These are phyloP conservation scores for Pleurotus djamor DNA, from an alignment of 768 basidiomycete species.

Conservation along the genomic window DNA sequence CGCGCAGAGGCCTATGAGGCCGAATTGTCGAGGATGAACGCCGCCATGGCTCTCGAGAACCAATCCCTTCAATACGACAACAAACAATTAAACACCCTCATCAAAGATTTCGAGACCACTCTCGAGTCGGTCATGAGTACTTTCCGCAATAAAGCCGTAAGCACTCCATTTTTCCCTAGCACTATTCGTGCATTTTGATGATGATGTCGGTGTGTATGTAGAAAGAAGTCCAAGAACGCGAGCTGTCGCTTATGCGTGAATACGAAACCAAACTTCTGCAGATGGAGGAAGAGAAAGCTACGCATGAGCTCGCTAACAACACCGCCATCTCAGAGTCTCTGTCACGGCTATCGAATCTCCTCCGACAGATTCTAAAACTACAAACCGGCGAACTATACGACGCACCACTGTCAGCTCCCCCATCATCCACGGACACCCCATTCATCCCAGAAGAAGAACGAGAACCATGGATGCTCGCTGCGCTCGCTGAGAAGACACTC, in stretches of 20 bases:
- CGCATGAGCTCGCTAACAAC: slow-evolving; percentile 54
- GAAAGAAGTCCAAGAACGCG: slow-evolving; percentile 93
- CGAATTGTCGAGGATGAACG: slow-evolving; percentile 89
- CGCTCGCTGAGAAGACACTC: slow-evolving; percentile 67
- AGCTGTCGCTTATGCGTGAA: slow-evolving; percentile 85
- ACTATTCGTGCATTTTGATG: not conserved
- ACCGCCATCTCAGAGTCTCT: slow-evolving; percentile 69
- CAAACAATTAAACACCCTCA: slow-evolving; percentile 86
- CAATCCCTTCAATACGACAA: slow-evolving; percentile 88
- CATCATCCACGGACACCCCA: slow-evolving; percentile 1
- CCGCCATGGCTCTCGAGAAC: slow-evolving; percentile 78
- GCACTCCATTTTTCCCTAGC: slow-evolving; percentile 26
- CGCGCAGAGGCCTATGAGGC: slow-evolving; percentile 93
- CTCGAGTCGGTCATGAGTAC: slow-evolving; percentile 90
- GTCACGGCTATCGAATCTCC: slow-evolving; percentile 62
- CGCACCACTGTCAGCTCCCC: slow-evolving; percentile 13
- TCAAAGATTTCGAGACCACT: slow-evolving; percentile 98
- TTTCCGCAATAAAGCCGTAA: slow-evolving; percentile 88
- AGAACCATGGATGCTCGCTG: slow-evolving; percentile 34
- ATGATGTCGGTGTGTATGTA: slow-evolving; percentile 34
- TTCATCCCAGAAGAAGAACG: slow-evolving; percentile 25
- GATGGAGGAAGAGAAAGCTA: slow-evolving; percentile 66
- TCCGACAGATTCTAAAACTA: slow-evolving; percentile 69
- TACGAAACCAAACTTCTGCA: slow-evolving; percentile 85
- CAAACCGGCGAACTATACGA: slow-evolving; percentile 63